phyloP scores from a whole-genome alignment of 129 eudicot species.

The Helichrysum umbraculigerum region DNA sequence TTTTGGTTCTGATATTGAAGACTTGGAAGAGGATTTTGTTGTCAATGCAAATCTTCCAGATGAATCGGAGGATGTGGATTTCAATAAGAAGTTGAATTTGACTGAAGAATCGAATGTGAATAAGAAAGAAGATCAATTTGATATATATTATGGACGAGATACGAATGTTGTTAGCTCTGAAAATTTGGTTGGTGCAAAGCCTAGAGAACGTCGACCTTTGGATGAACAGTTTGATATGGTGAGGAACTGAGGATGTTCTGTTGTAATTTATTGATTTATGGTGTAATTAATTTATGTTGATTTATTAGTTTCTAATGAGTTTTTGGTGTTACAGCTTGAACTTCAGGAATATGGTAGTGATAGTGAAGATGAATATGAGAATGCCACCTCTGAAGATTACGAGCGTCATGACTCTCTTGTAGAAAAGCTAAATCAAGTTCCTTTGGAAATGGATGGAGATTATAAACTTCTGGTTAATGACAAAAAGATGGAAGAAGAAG shows the following conservation, averaged over 20 bases:
- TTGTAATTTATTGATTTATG: background rate
- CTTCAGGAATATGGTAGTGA: constrained; percentile 87
- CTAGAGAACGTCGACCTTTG: constrained; percentile 63
- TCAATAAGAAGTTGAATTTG: constrained; percentile 27
- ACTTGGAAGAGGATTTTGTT: constrained; percentile 90
- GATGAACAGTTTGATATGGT: constrained; percentile 95
- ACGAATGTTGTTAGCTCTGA: constrained; percentile 13
- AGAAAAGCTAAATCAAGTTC: constrained; percentile 55
- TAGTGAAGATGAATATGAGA: constrained; percentile 55
- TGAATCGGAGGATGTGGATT: constrained; percentile 38
- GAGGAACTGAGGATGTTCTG: constrained; percentile 46
- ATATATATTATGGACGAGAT: constrained; percentile 18
- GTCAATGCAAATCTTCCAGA: constrained; percentile 69
- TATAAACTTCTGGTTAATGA: constrained; percentile 52
- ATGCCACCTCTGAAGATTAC: constrained; percentile 47
- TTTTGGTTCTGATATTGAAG: constrained; percentile 74
- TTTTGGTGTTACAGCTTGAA: constrained; percentile 66
- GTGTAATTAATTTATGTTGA: background rate
- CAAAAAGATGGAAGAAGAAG: constrained; percentile 40
- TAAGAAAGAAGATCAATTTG: constrained; percentile 22
- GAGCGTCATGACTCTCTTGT: constrained; percentile 57
- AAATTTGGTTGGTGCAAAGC: constrained; percentile 38
- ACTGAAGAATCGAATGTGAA: constrained; percentile 27
- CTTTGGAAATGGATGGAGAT: constrained; percentile 48
- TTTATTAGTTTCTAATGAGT: background rate